A percentile compares a stretch with the other conserved stretches of the same genome.
Evolutionary conservation across 768 basidiomycete species (phyloP).

Genomic region (Pleurotus platypus): DNA sequence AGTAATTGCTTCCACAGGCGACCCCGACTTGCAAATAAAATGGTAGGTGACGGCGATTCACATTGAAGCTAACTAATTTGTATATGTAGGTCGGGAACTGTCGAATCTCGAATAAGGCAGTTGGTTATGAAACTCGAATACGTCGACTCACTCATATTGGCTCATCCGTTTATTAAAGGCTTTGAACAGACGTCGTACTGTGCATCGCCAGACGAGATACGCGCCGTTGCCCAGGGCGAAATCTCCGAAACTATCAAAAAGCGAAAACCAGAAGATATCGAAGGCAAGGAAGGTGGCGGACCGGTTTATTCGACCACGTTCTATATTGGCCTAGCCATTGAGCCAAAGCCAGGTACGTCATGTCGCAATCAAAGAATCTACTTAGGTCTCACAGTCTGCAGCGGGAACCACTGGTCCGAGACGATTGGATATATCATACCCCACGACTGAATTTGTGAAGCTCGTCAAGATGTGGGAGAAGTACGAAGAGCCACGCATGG

Average conservation of each 20-base stretch:
- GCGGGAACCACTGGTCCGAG: conserved; percentile 76
- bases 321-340: conserved; percentile 92
- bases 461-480: conserved; percentile 95
- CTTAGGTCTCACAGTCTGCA: conserved; percentile 26
- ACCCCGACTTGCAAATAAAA: conserved; percentile 83
- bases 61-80: neutral
- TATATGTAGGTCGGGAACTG: conserved; percentile 74
- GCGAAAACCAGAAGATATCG: conserved; percentile 75
- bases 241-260: conserved; percentile 67
- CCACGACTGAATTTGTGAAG: conserved; percentile 92
- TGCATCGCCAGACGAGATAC: conserved; percentile 81
- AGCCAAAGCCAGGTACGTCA: conserved; percentile 77
- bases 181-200: conserved; percentile 88
- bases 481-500: conserved; percentile 90
- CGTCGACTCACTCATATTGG: conserved; percentile 85
- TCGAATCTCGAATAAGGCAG: conserved; percentile 93
- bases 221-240: conserved; percentile 85
- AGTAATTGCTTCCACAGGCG: conserved; percentile 88
- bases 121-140: conserved; percentile 98
- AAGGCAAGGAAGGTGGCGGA: conserved; percentile 70
- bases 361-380: conserved; percentile 22
- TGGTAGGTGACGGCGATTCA: conserved; percentile 53
- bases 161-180: conserved; percentile 94
- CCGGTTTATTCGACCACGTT: conserved; percentile 96
- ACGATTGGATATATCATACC: conserved; percentile 93